Base-by-base conservation (phyloP, 495 filamentous ascomycete genomes). In the Penicillium robsamsonii region DNA sequence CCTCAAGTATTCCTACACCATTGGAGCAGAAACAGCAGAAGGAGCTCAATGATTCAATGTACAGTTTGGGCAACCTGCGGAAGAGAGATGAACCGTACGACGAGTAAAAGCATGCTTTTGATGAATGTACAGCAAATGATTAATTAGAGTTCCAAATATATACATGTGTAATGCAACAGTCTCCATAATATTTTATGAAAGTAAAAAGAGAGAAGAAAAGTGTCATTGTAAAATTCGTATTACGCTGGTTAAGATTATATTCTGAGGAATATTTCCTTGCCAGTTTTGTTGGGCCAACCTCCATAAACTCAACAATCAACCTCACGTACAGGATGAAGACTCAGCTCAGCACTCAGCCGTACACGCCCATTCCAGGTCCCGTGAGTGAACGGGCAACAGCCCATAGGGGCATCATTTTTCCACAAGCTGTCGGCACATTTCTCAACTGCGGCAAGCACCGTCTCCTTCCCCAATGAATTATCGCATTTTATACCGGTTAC, bases 21-120 rank as follows among this genome's bases (percentile, higher is more conserved):
- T 27, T 81, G 44, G 65, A 71, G 18, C 56, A 61, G 35, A 73
- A 79, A 53, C 46, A 64, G 41, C 58, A 60, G 46, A 66, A 67
- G 42, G 61, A 61, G 46, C 45, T 80, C 27, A 70, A 71, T 48
- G 72, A 84, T 45, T 70, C 85, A 1, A 58, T 96, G 50, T 96
- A 96, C 70, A 76, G 77, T 3, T 71, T 91, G 46, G 87, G 84
- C 46, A 86, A 84, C 55, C 75, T 96, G 48, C 79, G 92, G 48
- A 97, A 95, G 76, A 81, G 57, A 48, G 56, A n/a, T 60, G 52
- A 44, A 5, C 25, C 25, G 25, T 22, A 50, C 7, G 58, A 71
- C 17, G 69, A 76, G 25, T 65, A 60, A 48, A 49, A 12, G 43
- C 15, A 43, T 41, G 35, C 47, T 35, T 58, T 57, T 50, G n/a